Conservation (phyloP, 495 filamentous ascomycete species). For the Podospora appendiculata region DNA sequence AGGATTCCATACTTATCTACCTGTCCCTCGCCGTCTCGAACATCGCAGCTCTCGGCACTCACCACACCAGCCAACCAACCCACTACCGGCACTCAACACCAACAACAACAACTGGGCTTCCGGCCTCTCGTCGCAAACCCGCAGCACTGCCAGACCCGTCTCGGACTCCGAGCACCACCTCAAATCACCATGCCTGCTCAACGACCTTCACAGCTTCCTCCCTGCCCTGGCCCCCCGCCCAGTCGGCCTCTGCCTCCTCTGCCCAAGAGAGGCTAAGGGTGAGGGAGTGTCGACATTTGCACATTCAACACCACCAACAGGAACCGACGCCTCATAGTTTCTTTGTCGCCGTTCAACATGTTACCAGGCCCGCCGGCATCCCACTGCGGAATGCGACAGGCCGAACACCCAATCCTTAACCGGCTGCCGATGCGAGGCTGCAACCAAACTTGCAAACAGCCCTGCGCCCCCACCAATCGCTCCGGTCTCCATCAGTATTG, state of each 20-base stretch:
- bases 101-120: background rate
- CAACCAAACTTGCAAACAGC: slow-evolving; percentile 3
- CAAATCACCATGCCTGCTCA: slow-evolving; percentile 51
- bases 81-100: background rate
- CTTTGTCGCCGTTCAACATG: slow-evolving; percentile 8
- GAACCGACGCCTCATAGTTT: slow-evolving; percentile 10
- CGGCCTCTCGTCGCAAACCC: too few relatives aligned
- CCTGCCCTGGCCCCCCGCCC: slow-evolving; percentile 78
- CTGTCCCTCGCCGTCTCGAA: background rate
- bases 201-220: slow-evolving; percentile 66
- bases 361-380: slow-evolving; percentile 7
- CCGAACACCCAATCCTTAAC: slow-evolving; percentile 7
- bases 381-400: slow-evolving; percentile 7
- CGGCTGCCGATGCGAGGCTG: slow-evolving; percentile 14
- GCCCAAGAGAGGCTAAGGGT: slow-evolving; percentile 54
- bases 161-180: background rate
- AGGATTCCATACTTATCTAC: background rate
- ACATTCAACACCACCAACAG: background rate
- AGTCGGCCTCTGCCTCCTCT: slow-evolving; percentile 77
- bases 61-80: background rate
- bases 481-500: slow-evolving; percentile 9
- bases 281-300: too few relatives aligned
- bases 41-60: background rate
- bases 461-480: background rate
- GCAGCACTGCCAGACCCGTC: too few relatives aligned